These are phyloP conservation scores for Plectosphaerella sp. DNA, from an alignment of 2,329 filamentous ascomycete species.

Conservation along the genomic window DNA sequence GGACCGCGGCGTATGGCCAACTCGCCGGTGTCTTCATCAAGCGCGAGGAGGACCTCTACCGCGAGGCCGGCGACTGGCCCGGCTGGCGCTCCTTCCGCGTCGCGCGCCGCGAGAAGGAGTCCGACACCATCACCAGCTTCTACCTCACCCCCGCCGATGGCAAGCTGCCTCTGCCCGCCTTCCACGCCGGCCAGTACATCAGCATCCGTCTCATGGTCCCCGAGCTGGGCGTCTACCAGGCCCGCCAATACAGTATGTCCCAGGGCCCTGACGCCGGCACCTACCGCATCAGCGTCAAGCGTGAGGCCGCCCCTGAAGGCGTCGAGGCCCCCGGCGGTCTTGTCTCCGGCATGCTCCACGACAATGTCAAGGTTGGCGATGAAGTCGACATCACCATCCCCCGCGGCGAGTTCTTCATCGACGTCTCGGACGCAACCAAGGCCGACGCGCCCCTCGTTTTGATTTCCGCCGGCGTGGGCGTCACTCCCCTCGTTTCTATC, in stretches of 20 bases:
- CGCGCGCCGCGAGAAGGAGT: constrained; percentile 56
- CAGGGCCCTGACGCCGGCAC: constrained; percentile 48
- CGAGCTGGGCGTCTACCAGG: constrained; percentile 55
- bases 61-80: constrained; percentile 37
- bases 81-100: constrained; percentile 53
- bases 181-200: constrained; percentile 70
- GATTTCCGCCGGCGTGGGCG: constrained; percentile 64
- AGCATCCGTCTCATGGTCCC: constrained; percentile 60
- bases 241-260: constrained; percentile 71
- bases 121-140: constrained; percentile 59
- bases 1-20: constrained; percentile 67
- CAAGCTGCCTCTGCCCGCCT: constrained; percentile 46
- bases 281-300: constrained; percentile 74
- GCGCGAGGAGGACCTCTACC: constrained; percentile 59
- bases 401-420: constrained; percentile 58
- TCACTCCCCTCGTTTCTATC: constrained; percentile 63
- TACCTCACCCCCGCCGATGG: constrained; percentile 64
- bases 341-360: constrained; percentile 50
- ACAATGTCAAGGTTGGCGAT: constrained; percentile 42
- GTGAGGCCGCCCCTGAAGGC: constrained; percentile 32
- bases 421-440: constrained; percentile 35
- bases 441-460: constrained; percentile 54
- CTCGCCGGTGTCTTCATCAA: constrained; percentile 68
- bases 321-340: constrained; percentile 32
- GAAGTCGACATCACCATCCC: constrained; percentile 51